A percentile compares a stretch with the other conserved stretches of the same genome.
Conservation (phyloP, 164 flowering plant species). For the Houttuynia cordata region DNA sequence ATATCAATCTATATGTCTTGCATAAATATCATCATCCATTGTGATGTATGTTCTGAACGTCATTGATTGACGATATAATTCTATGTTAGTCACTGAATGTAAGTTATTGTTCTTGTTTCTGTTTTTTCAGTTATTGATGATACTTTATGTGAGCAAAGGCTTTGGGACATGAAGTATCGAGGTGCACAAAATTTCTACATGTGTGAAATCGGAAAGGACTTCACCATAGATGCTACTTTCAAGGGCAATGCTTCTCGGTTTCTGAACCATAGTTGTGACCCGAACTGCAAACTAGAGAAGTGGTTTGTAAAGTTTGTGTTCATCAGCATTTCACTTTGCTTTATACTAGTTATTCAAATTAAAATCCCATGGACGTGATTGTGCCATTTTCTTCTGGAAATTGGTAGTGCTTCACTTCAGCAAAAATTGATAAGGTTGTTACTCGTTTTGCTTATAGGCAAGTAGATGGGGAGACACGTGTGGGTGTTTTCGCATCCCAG, state of each 20-base stretch:
- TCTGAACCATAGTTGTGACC: constrained; percentile 86
- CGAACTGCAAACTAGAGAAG: constrained; percentile 82
- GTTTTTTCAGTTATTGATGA: constrained; percentile 74
- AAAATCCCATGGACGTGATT: not conserved
- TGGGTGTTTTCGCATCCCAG: constrained; percentile 83
- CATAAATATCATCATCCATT: not conserved
- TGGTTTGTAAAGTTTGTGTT: constrained; percentile 39
- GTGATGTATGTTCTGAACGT: not conserved
- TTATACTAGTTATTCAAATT: no score
- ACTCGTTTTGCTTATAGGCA: constrained; percentile 35
- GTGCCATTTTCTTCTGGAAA: no score
- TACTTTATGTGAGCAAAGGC: constrained; percentile 73
- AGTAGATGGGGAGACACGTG: constrained; percentile 85
- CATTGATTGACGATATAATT: not conserved
- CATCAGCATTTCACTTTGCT: not conserved
- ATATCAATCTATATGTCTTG: not conserved
- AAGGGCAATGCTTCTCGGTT: constrained; percentile 83
- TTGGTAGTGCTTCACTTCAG: not conserved
- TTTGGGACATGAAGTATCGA: constrained; percentile 83
- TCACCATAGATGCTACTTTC: constrained; percentile 92
- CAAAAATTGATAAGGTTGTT: not conserved
- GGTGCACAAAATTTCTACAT: constrained; percentile 72
- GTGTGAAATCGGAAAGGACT: constrained; percentile 84
- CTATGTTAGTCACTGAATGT: not conserved
- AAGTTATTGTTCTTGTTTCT: not conserved